phyloP scores from a whole-genome alignment of 1,284 basidiomycete species.

The Pascua guehoae region DNA sequence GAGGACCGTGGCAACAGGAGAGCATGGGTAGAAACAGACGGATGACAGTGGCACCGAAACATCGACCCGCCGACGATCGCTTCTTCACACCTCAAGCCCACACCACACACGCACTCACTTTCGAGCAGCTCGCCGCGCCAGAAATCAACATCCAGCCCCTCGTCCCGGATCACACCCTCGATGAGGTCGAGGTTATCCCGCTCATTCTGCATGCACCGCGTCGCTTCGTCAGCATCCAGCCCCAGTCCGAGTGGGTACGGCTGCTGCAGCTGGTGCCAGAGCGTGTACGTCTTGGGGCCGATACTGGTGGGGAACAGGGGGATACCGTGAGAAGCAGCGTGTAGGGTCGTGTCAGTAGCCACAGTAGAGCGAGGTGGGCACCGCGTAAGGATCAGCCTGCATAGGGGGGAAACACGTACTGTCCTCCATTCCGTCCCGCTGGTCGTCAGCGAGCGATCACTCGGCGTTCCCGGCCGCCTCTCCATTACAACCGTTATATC shows the following conservation, averaged over 20 bases:
- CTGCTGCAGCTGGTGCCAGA: constrained; percentile 16
- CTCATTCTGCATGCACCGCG: constrained; percentile 23
- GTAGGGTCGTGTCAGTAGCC: too few relatives aligned
- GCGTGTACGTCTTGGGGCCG: constrained; percentile 20
- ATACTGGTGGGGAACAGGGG: constrained; percentile 12
- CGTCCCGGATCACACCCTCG: constrained; percentile 15
- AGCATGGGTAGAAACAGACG: too few relatives aligned
- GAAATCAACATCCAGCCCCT: constrained; percentile 27
- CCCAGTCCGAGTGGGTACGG: constrained; percentile 17
- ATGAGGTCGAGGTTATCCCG: constrained; percentile 31
- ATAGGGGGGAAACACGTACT: constrained; percentile 3
- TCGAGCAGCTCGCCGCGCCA: constrained; percentile 29
- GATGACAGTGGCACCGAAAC: too few relatives aligned
- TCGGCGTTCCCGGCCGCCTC: too few relatives aligned
- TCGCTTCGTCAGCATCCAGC: constrained; percentile 13
- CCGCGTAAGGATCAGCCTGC: neutral
- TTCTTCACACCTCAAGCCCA: neutral
- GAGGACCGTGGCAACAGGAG: too few relatives aligned
- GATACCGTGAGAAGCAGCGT: too few relatives aligned
- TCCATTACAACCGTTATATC: too few relatives aligned
- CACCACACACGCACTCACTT: constrained; percentile 8
- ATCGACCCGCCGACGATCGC: too few relatives aligned
- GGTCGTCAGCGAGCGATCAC: neutral
- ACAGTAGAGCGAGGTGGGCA: too few relatives aligned
- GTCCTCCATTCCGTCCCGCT: constrained; percentile 44